Conservation (phyloP, 148 eudicot species). For the Silene uniflora region DNA sequence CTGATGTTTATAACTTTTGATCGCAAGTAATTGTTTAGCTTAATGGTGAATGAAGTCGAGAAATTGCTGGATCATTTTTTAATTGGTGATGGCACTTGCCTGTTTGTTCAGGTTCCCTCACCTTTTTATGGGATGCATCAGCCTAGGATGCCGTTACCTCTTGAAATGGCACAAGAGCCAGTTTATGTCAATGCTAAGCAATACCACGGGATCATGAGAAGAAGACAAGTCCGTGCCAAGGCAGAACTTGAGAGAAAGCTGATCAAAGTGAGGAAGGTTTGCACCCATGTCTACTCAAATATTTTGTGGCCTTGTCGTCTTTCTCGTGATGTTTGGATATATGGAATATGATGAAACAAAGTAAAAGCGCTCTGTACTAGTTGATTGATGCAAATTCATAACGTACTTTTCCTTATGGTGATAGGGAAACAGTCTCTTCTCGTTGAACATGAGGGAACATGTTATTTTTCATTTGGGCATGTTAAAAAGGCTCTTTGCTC, state of each 20-base stretch:
- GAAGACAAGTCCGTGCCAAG: constrained; percentile 95
- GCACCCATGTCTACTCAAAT: neutral
- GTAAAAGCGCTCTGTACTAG: too few species aligned
- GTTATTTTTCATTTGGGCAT: neutral
- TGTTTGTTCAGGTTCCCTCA: constrained; percentile 55
- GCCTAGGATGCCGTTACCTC: constrained; percentile 77
- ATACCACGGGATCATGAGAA: constrained; percentile 75
- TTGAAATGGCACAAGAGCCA: constrained; percentile 85
- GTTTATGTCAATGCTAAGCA: constrained; percentile 98
- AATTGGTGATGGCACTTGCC: neutral
- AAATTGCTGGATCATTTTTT: neutral
- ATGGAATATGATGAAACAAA: too few species aligned
- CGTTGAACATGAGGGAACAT: too few species aligned
- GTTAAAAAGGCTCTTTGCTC: neutral
- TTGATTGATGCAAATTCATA: too few species aligned
- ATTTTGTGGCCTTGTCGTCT: neutral
- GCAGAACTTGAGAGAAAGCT: constrained; percentile 90
- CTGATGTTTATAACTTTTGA: neutral
- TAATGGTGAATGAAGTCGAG: neutral
- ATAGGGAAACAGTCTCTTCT: too few species aligned
- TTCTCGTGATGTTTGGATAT: too few species aligned
- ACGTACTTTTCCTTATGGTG: neutral
- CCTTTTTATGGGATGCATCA: constrained; percentile 67
- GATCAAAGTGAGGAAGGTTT: constrained; percentile 79
- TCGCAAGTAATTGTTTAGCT: too few species aligned